Evolutionary conservation across 805 yeast genomes (phyloP), one percentile per base, ranked within the genome.

Genomic region (Yamadazyma phyllophila): DNA sequence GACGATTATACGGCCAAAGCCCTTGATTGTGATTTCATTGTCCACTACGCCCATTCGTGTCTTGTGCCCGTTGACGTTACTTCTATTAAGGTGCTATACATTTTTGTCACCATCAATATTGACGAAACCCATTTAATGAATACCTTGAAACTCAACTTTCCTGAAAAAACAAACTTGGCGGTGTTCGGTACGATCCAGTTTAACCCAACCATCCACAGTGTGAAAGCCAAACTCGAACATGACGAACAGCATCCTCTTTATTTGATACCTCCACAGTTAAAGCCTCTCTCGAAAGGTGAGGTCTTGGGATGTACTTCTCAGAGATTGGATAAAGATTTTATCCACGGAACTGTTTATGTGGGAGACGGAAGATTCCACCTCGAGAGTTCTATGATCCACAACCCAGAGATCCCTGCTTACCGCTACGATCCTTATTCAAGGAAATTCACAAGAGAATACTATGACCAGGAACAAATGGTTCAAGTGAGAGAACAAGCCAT

Each of bases 361-460:
- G 99, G 99, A 29, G 99, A 94, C 65, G 99, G 99, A 11, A 70
- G 99, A 41, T 94, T 94, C 67, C 99, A 94, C 65, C 70, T 94
- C 36, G 99, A 94, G 61, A 81, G 92, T 42, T 89, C 97, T 5
- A 92, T 94, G 98, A 94, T 94, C 45, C 98, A 91, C 64, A 94
- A 94, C 60, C 99, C 99, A 0, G 80, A 80, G 4, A 77, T 92
- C 13, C 95, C 95, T 0, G 98, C 98, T 0, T 94, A 73, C 65
- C 80, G 96, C 57, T 94, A 94, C 62, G 99, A 94, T 61, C 99
- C 99, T 9, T 94, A 94, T 62, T 86, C 90, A 13, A 76, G 96
- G 50, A 90, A 87, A 60, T 89, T 94, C 66, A 91, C 99, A 1
- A 67, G 85, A 38, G 99, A 94, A 63, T 78, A 80, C 50, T 94